Evolutionary conservation across 139 green algal species (phyloP).

Genomic region (Pleodorina starrii): DNA sequence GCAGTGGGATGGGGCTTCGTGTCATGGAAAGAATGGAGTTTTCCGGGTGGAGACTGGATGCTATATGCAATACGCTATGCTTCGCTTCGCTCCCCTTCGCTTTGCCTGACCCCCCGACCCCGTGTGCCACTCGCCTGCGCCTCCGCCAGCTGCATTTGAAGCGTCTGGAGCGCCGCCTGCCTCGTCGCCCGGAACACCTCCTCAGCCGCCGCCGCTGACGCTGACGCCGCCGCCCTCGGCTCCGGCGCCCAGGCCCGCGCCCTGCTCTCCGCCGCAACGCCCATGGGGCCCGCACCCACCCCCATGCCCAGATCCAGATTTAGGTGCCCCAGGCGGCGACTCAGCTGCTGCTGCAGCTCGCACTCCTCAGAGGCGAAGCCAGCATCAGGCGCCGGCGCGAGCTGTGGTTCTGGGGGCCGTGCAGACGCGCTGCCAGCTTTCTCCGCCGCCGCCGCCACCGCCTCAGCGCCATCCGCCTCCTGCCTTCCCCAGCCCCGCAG

Average conservation of each 20-base stretch:
- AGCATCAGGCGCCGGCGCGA: too few relatives aligned
- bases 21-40: too few relatives aligned
- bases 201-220: too few relatives aligned
- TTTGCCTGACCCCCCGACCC: too few relatives aligned
- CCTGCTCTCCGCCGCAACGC: not conserved
- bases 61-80: too few relatives aligned
- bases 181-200: not conserved
- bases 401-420: too few relatives aligned
- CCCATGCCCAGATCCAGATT: not conserved
- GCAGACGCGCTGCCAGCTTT: not conserved
- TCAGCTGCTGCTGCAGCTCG: not conserved
- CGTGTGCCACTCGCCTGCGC: conserved; percentile 6
- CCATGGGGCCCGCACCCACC: not conserved
- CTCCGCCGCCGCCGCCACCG: not conserved
- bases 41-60: too few relatives aligned
- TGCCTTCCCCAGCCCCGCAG: not conserved
- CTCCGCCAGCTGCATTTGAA: conserved; percentile 5
- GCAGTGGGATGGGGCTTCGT: too few relatives aligned
- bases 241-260: too few relatives aligned
- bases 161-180: not conserved
- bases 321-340: not conserved
- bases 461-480: not conserved
- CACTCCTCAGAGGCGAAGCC: too few relatives aligned
- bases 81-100: too few relatives aligned
- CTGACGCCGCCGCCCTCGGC: too few relatives aligned